phyloP scores from a whole-genome alignment of 495 filamentous ascomycete genomes.

The Penicillium manginii region DNA sequence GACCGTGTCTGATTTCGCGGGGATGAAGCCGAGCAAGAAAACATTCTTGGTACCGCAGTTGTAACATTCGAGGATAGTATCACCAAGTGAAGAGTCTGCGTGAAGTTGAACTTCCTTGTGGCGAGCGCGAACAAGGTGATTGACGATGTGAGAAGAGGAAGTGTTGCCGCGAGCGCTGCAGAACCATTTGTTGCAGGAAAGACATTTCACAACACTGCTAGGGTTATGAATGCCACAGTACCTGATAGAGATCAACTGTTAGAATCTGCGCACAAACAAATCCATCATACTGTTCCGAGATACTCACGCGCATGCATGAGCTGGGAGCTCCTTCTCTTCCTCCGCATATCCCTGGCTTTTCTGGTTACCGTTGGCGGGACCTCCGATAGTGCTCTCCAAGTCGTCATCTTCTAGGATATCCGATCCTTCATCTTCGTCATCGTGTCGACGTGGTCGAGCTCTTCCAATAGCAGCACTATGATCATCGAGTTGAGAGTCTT shows the following conservation, averaged over 20 bases:
- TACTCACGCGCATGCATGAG: constrained; percentile 95
- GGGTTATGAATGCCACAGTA: constrained; percentile 98
- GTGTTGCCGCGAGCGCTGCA: constrained; percentile 97
- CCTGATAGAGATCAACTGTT: constrained; percentile 42
- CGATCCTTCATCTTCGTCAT: constrained; percentile 85
- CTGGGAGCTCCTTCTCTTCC: constrained; percentile 90
- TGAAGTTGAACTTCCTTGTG: constrained; percentile 99
- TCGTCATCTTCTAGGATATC: constrained; percentile 90
- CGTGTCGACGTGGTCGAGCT: constrained; percentile 71
- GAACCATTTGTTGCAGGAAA: constrained; percentile 98
- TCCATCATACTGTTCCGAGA: constrained; percentile 15
- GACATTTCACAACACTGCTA: constrained; percentile 92
- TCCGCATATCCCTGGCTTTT: constrained; percentile 66
- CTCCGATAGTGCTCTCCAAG: constrained; percentile 86
- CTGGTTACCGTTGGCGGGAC: constrained; percentile 72
- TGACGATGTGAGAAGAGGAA: constrained; percentile 96
- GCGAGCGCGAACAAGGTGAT: constrained; percentile 94
- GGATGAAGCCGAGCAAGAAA: constrained; percentile 98
- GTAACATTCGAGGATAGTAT: constrained; percentile 98
- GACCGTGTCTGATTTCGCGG: constrained; percentile 98
- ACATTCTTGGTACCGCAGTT: constrained; percentile 99
- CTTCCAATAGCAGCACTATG: constrained; percentile 63
- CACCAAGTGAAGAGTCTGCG: constrained; percentile 90
- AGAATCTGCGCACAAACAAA: not conserved
- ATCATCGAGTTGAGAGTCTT: constrained; percentile 76